Base-by-base conservation (phyloP, 2,329 filamentous ascomycete species). In the Acrodontium crateriforme region DNA sequence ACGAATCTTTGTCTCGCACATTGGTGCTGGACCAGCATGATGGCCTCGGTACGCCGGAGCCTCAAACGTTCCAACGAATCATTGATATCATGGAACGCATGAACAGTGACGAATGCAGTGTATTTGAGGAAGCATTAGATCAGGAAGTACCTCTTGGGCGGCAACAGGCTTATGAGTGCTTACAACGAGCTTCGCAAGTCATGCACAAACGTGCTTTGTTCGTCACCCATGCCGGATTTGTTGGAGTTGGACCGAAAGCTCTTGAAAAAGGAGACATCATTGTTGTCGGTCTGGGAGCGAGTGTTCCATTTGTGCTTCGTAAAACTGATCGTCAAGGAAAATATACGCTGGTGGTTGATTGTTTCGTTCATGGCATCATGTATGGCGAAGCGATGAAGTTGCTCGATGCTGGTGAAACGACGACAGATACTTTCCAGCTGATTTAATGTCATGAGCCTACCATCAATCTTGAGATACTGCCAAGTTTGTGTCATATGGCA, bases 221-320 rank as follows among this genome's bases (percentile, higher is more conserved):
- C 20, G 11, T 9, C 4, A 29, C 27, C 7, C 11, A 15, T n/a
- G n/a, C 8, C 9, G 27, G 27, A 8, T 29, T 22, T 16, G 15
- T 29, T 11, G 27, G 27, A 18, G 20, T 29, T 5, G 27, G 18
- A 4, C 8, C n/a, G 8, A 9, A 18, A 8, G 18, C 16, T 7
- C 8, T 29, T 4, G 7, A 23, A n/a, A 15, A 23, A 11, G 19
- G 27, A n/a, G 27, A 29, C 20, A 11, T 29, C 11, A 20, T 24
- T 7, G 19, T 16, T 10, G 27, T 29, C 12, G 18, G 18, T 3
- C 17, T 29, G 11, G 19, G 27, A 9, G 10, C 27, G 9, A 22
- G 17, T 24, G 19, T 29, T 18, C 27, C 27, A 8, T 29, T 29
- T 16, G n/a, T 29, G 18, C 15, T 29, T n/a, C 13, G 27, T 9